Evolutionary conservation across 208 protist species (phyloP), one percentile per base, ranked within the genome.

Genomic region (Leishmania mexicana): DNA sequence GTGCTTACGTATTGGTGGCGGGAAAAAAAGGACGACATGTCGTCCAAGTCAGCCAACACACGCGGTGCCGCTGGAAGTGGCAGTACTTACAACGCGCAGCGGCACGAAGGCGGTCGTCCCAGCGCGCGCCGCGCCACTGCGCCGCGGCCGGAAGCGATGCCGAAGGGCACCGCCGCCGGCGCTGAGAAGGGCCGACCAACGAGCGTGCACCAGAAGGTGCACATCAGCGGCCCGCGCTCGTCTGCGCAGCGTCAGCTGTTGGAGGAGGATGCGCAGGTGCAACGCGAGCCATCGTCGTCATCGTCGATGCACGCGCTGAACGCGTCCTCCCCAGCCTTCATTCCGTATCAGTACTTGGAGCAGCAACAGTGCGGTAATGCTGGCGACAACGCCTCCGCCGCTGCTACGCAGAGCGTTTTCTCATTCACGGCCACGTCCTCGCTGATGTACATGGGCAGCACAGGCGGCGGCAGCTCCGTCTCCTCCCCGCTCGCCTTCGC

Each of bases 301-400:
- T 11, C 57, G 8, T 72, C 74, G 10, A 75, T 58, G 47, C 72
- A 42, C 64, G 62, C 13, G 57, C 67, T 86, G 42, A 86, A 77
- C 60, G 75, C 78, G 6, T 74, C 64, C 15, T 86, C 83, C 3
- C 83, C 83, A 1, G 83, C 60, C 31, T 86, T 86, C 53, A 24
- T 86, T 2, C 78, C 83, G 8, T 40, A 57, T 35, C 76, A 85
- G 72, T 75, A 79, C 21, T 54, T 65, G 42, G 72, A 73, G 7
- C 2, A 13, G 45, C 57, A 82, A 28, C 72, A 60, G 42, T 21
- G 54, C n/a, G 60, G 71, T 68, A 58, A 78, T 64, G 53, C 75
- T 45, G 57, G 28, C 60, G 77, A 35, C 70, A 64, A 60, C 24
- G 45, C n/a, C 47, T 11, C 75, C 49, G 75, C 62, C 49, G 21